phyloP scores from a whole-genome alignment of 768 basidiomycete species.

The Gloeopeniophorella convolvens region DNA sequence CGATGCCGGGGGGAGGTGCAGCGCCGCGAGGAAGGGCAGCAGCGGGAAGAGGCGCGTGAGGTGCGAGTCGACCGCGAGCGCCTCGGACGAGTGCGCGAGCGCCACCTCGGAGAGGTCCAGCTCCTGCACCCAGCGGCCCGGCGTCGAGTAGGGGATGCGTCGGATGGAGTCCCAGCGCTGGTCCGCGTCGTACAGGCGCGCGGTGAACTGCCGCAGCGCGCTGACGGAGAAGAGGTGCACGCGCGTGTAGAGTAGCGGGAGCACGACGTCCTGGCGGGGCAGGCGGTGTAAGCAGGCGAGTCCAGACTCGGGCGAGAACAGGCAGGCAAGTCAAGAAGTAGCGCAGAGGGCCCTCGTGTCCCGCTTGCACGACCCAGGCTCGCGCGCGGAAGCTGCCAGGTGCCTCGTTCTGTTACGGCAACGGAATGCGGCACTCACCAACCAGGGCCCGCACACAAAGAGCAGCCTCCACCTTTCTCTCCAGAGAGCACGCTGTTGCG shows the following conservation, averaged over 20 bases:
- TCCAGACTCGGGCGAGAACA: neutral
- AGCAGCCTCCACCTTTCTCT: slow-evolving; percentile 22
- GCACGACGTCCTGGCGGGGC: slow-evolving; percentile 48
- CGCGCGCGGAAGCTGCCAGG: neutral
- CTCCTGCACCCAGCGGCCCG: slow-evolving; percentile 78
- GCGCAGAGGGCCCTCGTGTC: neutral
- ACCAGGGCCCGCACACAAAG: slow-evolving; percentile 19
- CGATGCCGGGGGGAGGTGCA: slow-evolving; percentile 13
- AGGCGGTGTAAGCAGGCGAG: neutral
- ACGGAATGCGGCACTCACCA: slow-evolving; percentile 12
- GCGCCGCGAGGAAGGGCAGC: slow-evolving; percentile 23
- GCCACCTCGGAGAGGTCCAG: slow-evolving; percentile 60
- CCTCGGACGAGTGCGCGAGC: slow-evolving; percentile 36
- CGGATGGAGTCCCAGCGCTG: slow-evolving; percentile 84
- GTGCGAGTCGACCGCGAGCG: slow-evolving; percentile 53
- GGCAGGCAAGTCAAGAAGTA: neutral
- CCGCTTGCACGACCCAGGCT: neutral
- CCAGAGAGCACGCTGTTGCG: slow-evolving; percentile 8
- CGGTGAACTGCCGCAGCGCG: slow-evolving; percentile 50
- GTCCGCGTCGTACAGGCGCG: slow-evolving; percentile 56
- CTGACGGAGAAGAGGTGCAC: slow-evolving; percentile 39
- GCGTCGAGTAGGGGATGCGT: slow-evolving; percentile 79
- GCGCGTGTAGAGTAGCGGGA: slow-evolving; percentile 61
- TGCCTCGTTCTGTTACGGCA: too few species aligned
- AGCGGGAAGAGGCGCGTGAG: slow-evolving; percentile 61